Percentiles rank a stretch among this genome's conserved stretches.
These are phyloP conservation scores for Boletales sp. DNA, from an alignment of 768 basidiomycete genomes.

Conservation along the genomic window DNA sequence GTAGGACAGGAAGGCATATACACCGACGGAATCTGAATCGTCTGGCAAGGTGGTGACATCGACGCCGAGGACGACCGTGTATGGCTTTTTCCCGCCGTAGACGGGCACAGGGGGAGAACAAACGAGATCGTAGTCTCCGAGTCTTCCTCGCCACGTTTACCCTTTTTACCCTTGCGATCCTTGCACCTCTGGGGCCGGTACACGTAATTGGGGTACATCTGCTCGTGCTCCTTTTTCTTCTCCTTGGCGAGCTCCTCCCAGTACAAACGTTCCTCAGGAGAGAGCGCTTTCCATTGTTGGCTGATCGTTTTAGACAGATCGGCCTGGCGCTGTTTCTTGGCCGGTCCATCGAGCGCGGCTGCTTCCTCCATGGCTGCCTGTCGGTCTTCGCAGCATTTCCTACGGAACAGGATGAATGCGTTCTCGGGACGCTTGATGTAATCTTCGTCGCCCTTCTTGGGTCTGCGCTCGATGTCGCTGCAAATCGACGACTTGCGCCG, in stretches of 20 bases:
- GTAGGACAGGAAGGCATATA: slow-evolving; percentile 61
- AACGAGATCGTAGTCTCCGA: slow-evolving; percentile 52
- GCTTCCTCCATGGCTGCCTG: slow-evolving; percentile 54
- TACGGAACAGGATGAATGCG: slow-evolving; percentile 81
- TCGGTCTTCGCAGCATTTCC: slow-evolving; percentile 72
- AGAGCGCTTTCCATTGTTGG: slow-evolving; percentile 72
- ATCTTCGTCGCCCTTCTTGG: slow-evolving; percentile 71
- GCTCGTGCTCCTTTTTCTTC: slow-evolving; percentile 77
- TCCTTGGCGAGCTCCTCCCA: slow-evolving; percentile 79
- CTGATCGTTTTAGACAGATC: slow-evolving; percentile 82
- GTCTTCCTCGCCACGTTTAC: slow-evolving; percentile 40
- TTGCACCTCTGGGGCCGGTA: slow-evolving; percentile 66
- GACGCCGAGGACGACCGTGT: slow-evolving; percentile 56
- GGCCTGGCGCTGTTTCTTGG: slow-evolving; percentile 74
- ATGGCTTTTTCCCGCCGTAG: slow-evolving; percentile 39
- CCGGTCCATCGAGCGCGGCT: slow-evolving; percentile 30
- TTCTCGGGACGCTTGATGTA: slow-evolving; percentile 84
- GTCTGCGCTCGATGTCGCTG: slow-evolving; percentile 46
- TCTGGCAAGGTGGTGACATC: slow-evolving; percentile 64
- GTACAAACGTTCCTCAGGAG: slow-evolving; percentile 60
- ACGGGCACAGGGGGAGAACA: slow-evolving; percentile 37
- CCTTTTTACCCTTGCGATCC: slow-evolving; percentile 47
- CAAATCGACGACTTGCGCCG: slow-evolving; percentile 50
- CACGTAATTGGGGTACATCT: slow-evolving; percentile 72
- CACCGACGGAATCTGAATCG: slow-evolving; percentile 66